Base-by-base conservation (phyloP, 345 rosid genomes). In the Gossypioides kirkii region DNA sequence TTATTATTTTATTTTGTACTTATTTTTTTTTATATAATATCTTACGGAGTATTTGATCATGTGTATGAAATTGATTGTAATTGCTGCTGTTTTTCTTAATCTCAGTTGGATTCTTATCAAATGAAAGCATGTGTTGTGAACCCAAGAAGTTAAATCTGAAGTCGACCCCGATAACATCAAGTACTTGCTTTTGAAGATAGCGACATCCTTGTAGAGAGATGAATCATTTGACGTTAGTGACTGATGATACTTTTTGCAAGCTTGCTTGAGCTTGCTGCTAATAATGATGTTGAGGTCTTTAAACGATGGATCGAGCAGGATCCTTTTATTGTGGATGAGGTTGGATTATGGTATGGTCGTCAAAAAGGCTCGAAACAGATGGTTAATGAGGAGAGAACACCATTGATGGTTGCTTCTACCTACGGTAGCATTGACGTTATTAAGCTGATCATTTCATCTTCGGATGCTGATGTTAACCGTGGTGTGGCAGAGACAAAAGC, bases 221-320 rank as follows among this genome's bases (percentile, higher is more conserved):
- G 98, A 90, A 88, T 83, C 94, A 86, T 81, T 82, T 94, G 58
- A 84, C 87, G 50, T 80, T 94, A 47, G 89, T 88, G 73, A 93
- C 98, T 65, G 97, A 88, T 74, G 96, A 94, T 76, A 68, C 89
- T 56, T 91, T 91, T 89, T 74, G 90, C 90, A 11, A 91, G 96
- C 82, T 79, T 92, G 80, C 98, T 94, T 72, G 98, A 92, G 88
- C 91, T 89, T 32, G 98, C 98, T 13, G 98, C 98, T 61, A 87
- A 89, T 79, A 89, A 92, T 77, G 97, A 94, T 45, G 69, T 85
- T 1, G 90, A 88, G 70, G 92, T 86, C 60, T 84, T 90, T 23
- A 89, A 80, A 43, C 72, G 80, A 46, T 85, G 86, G 1, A 82
- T 90, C 16, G 91, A 88, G 58, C 79, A 75, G 16, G 91, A 92